A percentile compares a stretch with the other conserved stretches of the same genome.
Evolutionary conservation across 2,329 filamentous ascomycete genomes (phyloP).

Genomic region (Ceratocystis albifundus): DNA sequence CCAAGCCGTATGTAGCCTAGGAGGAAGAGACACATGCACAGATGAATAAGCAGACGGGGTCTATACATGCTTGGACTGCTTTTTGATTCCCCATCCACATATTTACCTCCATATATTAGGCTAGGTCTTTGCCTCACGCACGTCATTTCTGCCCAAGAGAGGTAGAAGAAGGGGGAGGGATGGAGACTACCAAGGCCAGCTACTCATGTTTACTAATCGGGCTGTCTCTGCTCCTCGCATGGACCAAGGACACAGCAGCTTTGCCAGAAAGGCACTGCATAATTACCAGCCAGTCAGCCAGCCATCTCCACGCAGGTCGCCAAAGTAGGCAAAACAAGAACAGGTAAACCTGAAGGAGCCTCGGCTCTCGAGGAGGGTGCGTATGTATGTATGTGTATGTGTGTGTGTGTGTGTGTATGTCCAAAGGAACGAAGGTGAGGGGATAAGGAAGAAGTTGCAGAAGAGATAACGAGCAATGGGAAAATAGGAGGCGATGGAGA

Average conservation of each 20-base stretch:
- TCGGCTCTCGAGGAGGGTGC: not conserved
- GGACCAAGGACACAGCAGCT: not conserved
- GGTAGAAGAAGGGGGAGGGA: too few species aligned
- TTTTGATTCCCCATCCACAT: too few species aligned
- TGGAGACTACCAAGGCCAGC: not conserved
- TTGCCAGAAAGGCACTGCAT: not conserved
- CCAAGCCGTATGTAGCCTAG: not conserved
- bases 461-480: not conserved
- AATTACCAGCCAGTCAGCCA: not conserved
- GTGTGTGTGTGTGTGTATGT: not conserved
- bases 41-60: not conserved
- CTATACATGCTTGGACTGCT: not conserved
- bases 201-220: not conserved
- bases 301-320: not conserved
- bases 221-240: not conserved
- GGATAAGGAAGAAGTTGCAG: not conserved
- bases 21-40: constrained; percentile 4
- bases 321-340: not conserved
- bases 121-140: too few species aligned
- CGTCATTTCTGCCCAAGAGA: too few species aligned
- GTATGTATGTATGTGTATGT: not conserved
- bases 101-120: too few species aligned
- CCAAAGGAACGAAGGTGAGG: not conserved
- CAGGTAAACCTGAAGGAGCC: not conserved
- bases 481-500: not conserved